A percentile compares a stretch with the other conserved stretches of the same genome.
These are phyloP conservation scores for Chiua virens DNA, from an alignment of 768 basidiomycete species.

Conservation along the genomic window DNA sequence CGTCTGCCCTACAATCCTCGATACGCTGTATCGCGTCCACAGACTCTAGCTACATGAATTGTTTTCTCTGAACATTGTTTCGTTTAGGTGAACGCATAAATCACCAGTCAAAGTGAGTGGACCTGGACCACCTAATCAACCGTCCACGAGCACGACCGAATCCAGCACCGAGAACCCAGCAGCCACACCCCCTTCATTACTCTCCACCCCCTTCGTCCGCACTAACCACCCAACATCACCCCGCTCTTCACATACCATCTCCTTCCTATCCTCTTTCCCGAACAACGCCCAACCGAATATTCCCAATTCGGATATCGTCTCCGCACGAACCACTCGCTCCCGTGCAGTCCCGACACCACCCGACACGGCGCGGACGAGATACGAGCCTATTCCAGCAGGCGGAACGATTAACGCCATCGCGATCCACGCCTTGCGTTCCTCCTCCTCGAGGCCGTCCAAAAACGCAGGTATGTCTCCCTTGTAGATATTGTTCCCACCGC, in stretches of 20 bases:
- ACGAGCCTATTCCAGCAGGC: slow-evolving; percentile 64
- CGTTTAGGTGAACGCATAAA: too few species aligned
- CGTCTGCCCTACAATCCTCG: too few species aligned
- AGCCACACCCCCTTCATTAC: slow-evolving; percentile 58
- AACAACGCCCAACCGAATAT: slow-evolving; percentile 91
- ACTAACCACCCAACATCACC: slow-evolving; percentile 80
- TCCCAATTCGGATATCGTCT: slow-evolving; percentile 88
- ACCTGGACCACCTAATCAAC: slow-evolving; percentile 3
- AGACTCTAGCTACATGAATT: too few species aligned
- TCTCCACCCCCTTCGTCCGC: slow-evolving; percentile 86
- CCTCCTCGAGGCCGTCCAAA: slow-evolving; percentile 56
- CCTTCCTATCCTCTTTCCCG: slow-evolving; percentile 39
- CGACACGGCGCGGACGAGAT: slow-evolving; percentile 71
- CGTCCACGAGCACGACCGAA: slow-evolving; percentile 58
- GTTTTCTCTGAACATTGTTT: too few species aligned
- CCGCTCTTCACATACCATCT: slow-evolving; percentile 46
- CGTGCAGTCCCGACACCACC: slow-evolving; percentile 1
- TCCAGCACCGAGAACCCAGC: slow-evolving; percentile 75
- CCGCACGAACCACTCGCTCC: slow-evolving; percentile 47
- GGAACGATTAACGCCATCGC: slow-evolving; percentile 92
- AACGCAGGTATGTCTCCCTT: slow-evolving; percentile 77
- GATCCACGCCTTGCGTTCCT: slow-evolving; percentile 85
- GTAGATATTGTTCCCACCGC: slow-evolving; percentile 96
- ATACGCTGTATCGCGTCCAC: too few species aligned
- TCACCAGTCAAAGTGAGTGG: too few species aligned